These are phyloP conservation scores for Corymbia calophylla DNA, from an alignment of 441 rosid species.

Conservation along the genomic window DNA sequence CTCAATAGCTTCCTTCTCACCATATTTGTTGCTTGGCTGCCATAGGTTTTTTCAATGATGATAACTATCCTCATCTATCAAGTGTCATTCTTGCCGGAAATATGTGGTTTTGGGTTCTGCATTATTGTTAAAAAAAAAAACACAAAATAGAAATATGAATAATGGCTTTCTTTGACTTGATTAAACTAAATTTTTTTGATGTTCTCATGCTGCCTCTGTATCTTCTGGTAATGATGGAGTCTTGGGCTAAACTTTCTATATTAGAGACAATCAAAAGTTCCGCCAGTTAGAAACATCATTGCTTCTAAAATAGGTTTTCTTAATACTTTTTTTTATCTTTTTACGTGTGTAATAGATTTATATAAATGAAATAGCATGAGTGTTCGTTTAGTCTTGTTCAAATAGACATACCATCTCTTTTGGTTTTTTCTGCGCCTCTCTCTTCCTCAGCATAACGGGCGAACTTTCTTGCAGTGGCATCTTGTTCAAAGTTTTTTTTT, in stretches of 20 bases:
- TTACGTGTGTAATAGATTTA: neutral
- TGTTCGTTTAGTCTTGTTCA: neutral
- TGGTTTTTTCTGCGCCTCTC: neutral
- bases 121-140: neutral
- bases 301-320: neutral
- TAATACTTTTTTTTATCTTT: neutral
- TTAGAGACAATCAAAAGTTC: neutral
- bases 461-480: neutral
- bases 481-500: neutral
- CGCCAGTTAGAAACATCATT: neutral
- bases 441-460: neutral
- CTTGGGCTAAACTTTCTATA: neutral
- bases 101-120: neutral
- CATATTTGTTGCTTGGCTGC: neutral
- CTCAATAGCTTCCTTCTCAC: neutral
- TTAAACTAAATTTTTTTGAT: neutral
- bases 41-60: neutral
- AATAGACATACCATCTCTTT: neutral
- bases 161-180: neutral
- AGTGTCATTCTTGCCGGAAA: neutral
- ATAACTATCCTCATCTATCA: neutral
- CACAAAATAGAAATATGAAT: neutral
- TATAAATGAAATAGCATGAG: neutral
- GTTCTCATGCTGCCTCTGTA: neutral
- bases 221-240: neutral